Base-by-base conservation (phyloP, 331 rosid species). In the Malus hybrid region DNA sequence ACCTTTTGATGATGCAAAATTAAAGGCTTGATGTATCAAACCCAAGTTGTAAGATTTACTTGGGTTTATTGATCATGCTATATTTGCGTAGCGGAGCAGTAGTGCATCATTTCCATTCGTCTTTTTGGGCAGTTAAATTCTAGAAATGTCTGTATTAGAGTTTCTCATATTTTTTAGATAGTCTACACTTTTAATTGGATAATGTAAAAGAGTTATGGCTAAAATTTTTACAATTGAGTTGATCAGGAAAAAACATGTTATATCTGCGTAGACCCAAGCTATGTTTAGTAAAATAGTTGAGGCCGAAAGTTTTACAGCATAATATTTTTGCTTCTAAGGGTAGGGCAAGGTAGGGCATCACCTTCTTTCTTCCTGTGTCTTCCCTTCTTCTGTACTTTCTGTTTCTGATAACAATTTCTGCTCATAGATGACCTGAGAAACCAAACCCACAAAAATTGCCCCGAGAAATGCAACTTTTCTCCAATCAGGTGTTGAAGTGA, bases 361-460 rank as follows among this genome's bases (percentile, higher is more conserved):
- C 56, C 84, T 80, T 20, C 71, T 77, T 77, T 90, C 81, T 15
- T 82, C 86, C 73, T 78, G 70, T 9, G 59, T 72, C 70, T 76
- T 73, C 57, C 57, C 77, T 80, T 81, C 83, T 69, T 80, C 86
- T 71, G 73, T 81, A 67, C 63, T 76, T 67, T 79, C 80, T 31
- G 73, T 82, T 73, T 87, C 95, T 68, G 85, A 86, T 83, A 85
- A 76, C 82, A 89, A 65, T 62, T 64, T 86, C 78, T 87, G 96
- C 87, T 94, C 99, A 70, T 94, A 89, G 88, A 84, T 65, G 87
- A 86, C 67, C 85, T 90, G 99, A 81, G 90, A 73, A 71, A 79
- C 61, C 85, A 94, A 82, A 72, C 90, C 96, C 83, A 84, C 87
- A 13, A 94, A 76, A 82, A 90, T 89, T 32, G 84, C 90, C 66